Percentiles rank a stretch among this genome's conserved stretches.
Evolutionary conservation across 805 yeast genomes (phyloP).

Genomic region (Candida namnaoensis): DNA sequence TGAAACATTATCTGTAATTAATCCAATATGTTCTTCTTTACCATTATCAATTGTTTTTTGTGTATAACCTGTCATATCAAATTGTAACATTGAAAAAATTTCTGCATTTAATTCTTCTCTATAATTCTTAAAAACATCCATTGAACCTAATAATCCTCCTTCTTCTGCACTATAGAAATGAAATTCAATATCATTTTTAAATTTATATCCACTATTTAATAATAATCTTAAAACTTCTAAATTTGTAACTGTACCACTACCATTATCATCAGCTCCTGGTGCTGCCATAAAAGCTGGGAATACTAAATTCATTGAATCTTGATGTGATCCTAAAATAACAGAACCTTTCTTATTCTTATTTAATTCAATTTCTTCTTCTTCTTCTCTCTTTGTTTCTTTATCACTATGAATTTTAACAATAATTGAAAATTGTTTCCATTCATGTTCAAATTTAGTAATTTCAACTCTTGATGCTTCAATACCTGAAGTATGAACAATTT

Average conservation of each 20-base stretch:
- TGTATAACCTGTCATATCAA: conserved; percentile 55
- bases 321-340: conserved; percentile 83
- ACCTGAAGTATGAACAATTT: conserved; percentile 15
- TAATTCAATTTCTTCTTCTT: no score
- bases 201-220: conserved; percentile 33
- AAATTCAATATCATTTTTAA: conserved; percentile 75
- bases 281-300: conserved; percentile 63
- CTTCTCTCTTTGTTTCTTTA: no score
- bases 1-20: conserved; percentile 30
- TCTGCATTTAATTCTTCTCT: conserved; percentile 14
- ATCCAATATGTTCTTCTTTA: conserved; percentile 61
- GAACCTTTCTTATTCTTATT: conserved; percentile 12
- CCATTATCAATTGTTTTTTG: conserved; percentile 22
- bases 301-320: conserved; percentile 71
- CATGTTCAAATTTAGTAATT: conserved; percentile 42
- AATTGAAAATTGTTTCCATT: conserved; percentile 73
- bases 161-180: conserved; percentile 96
- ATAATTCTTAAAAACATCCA: conserved; percentile 61
- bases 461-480: conserved; percentile 30
- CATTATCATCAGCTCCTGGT: conserved; percentile 96
- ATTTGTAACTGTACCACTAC: conserved; percentile 76
- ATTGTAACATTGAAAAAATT: conserved; percentile 86
- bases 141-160: conserved; percentile 82
- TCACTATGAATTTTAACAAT: conserved; percentile 43
- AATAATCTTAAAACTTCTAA: conserved; percentile 68